Conservation (phyloP, 1,284 basidiomycete genomes). For the Ganoderma lucidum region DNA sequence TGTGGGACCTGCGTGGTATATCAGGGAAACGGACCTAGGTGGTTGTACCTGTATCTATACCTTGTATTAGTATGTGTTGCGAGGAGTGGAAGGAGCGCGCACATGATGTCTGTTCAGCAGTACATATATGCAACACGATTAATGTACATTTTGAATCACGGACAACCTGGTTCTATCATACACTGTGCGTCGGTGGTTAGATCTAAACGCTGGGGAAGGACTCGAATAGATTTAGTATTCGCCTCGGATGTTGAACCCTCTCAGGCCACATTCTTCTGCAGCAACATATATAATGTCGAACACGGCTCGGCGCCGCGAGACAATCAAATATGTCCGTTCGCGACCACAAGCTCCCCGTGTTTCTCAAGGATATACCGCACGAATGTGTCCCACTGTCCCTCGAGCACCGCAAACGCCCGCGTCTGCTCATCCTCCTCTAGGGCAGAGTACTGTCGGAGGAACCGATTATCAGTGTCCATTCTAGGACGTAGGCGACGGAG, state of each 20-base stretch:
- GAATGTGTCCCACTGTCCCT: constrained; percentile 61
- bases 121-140: background rate
- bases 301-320: background rate
- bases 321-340: background rate
- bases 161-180: background rate
- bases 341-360: background rate
- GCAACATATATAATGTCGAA: background rate
- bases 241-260: background rate
- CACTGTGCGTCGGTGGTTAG: background rate
- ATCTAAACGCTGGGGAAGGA: background rate
- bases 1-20: background rate
- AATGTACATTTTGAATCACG: background rate
- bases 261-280: no score
- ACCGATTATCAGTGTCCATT: background rate
- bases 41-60: background rate
- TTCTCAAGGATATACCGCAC: constrained; percentile 42
- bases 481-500: background rate
- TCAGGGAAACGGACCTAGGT: background rate
- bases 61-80: background rate
- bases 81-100: background rate
- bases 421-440: constrained; percentile 57
- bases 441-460: constrained; percentile 56
- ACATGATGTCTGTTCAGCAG: background rate
- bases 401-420: constrained; percentile 54
- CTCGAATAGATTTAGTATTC: background rate